Evolutionary conservation across 768 basidiomycete genomes (phyloP), one percentile per base, ranked within the genome.

Genomic region (Suillus tomentosus): DNA sequence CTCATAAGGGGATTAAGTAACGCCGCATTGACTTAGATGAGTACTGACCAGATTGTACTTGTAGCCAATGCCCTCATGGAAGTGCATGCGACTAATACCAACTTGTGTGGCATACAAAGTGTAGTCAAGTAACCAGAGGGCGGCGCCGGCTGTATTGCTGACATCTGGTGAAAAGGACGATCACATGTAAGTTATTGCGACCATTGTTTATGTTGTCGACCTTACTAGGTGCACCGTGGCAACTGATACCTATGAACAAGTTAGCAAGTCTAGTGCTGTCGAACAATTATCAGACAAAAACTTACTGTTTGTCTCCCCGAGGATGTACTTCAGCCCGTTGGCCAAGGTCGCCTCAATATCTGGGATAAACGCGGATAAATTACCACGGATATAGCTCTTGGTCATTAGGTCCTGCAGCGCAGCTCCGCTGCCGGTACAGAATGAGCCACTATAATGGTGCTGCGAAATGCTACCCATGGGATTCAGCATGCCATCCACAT

Each of bases 51-150:
- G 77, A 69, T 84, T 87, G 69, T 90, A 91, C 74, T 90, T 91
- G 76, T 81, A 90, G 1, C 89, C 89, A 61, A 90, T 77, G 17
- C 88, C 89, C 62, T 86, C 79, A 69, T 91, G 88, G 79, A 88
- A 88, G 75, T 82, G 86, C 17, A 87, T 65, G 58, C 82, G 78
- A 36, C 81, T 79, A 34, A 87, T 82, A 4, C 85, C 85, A 11
- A 87, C 72, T 66, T 83, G 82, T 2, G 84, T 74, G 70, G 87
- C 85, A 68, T 81, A 87, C 3, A 91, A 75, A 2, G 82, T 77
- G 72, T 90, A 89, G 71, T 91, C 88, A 64, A 89, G 74, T 13
- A 81, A 79, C 89, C 89, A 91, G 22, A 91, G 73, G 19, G 87
- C 85, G 0, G 88, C 87, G 15, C 88, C 90, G n/a, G 85, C 88